A percentile compares a stretch with the other conserved stretches of the same genome.
Conservation (phyloP, 768 basidiomycete genomes). For the Rhizopogon sp. region DNA sequence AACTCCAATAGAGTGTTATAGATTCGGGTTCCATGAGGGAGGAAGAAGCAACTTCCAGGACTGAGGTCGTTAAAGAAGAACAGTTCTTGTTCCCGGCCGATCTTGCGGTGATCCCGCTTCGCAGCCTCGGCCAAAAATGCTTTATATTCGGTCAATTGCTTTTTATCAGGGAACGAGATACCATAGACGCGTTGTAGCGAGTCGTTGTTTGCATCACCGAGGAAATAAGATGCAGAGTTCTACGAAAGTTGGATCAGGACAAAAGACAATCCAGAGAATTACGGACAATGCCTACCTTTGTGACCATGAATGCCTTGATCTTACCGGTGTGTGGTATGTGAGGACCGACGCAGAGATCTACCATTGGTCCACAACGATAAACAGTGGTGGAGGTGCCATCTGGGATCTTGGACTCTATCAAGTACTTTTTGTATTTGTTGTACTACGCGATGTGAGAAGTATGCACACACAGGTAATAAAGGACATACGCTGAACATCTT, state of each 20-base stretch:
- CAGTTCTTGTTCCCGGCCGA: conserved; percentile 96
- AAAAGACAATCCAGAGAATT: conserved; percentile 1
- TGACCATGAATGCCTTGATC: conserved; percentile 96
- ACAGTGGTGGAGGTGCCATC: conserved; percentile 97
- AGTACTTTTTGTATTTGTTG: conserved; percentile 96
- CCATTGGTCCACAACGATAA: conserved; percentile 97
- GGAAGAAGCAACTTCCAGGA: conserved; percentile 94
- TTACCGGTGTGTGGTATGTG: conserved; percentile 97
- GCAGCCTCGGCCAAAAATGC: conserved; percentile 94
- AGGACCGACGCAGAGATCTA: conserved; percentile 95
- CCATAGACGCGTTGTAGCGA: conserved; percentile 96
- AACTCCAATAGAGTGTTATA: conserved; percentile 91
- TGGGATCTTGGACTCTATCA: conserved; percentile 92
- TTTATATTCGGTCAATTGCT: conserved; percentile 93
- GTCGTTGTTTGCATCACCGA: conserved; percentile 90
- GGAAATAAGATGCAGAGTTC: conserved; percentile 98
- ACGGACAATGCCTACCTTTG: conserved; percentile 57
- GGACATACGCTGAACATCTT: conserved; percentile 88
- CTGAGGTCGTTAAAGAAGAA: conserved; percentile 98
- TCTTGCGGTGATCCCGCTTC: conserved; percentile 96
- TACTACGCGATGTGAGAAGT: conserved; percentile 51
- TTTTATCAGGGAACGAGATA: conserved; percentile 98
- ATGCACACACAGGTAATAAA: background rate
- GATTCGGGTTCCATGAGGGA: conserved; percentile 95
- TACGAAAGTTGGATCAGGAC: conserved; percentile 20